Conservation (phyloP, 805 yeast genomes). For the Barnettozyma sp. region DNA sequence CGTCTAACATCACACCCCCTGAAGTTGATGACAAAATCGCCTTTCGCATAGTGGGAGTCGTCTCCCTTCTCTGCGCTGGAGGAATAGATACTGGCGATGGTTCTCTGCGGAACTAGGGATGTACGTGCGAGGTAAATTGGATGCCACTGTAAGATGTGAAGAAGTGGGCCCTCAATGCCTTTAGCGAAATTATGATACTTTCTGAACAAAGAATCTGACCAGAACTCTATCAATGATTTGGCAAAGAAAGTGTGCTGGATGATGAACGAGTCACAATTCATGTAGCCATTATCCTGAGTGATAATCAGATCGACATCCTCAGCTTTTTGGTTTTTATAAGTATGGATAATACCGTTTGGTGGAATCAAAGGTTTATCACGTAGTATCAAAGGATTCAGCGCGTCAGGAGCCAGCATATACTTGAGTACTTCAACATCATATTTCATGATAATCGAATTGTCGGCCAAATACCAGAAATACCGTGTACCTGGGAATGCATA, state of each 20-base stretch:
- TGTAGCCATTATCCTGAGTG: conserved; percentile 59
- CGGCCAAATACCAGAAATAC: conserved; percentile 84
- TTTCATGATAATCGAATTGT: conserved; percentile 72
- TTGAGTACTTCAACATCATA: conserved; percentile 51
- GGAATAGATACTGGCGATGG: conserved; percentile 42
- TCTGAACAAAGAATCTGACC: conserved; percentile 69
- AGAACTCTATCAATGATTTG: conserved; percentile 65
- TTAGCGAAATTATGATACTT: conserved; percentile 51
- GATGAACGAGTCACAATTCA: conserved; percentile 69
- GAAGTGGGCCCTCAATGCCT: conserved; percentile 60
- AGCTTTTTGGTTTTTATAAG: conserved; percentile 55
- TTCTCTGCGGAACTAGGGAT: conserved; percentile 61
- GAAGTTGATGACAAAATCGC: conserved; percentile 64
- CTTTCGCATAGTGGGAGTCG: conserved; percentile 44
- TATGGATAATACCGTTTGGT: conserved; percentile 58
- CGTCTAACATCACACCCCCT: conserved; percentile 45
- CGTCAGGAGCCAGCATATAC: conserved; percentile 53
- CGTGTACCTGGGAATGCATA: conserved; percentile 87
- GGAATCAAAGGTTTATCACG: conserved; percentile 70
- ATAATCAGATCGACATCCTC: conserved; percentile 51
- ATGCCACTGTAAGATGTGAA: conserved; percentile 95
- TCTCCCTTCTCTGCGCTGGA: conserved; percentile 36
- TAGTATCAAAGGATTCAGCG: conserved; percentile 55
- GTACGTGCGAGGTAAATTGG: conserved; percentile 69
- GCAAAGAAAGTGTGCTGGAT: conserved; percentile 59